These are phyloP conservation scores for Pseudogymnoascus sp. DNA, from an alignment of 2,329 filamentous ascomycete species.

Conservation along the genomic window DNA sequence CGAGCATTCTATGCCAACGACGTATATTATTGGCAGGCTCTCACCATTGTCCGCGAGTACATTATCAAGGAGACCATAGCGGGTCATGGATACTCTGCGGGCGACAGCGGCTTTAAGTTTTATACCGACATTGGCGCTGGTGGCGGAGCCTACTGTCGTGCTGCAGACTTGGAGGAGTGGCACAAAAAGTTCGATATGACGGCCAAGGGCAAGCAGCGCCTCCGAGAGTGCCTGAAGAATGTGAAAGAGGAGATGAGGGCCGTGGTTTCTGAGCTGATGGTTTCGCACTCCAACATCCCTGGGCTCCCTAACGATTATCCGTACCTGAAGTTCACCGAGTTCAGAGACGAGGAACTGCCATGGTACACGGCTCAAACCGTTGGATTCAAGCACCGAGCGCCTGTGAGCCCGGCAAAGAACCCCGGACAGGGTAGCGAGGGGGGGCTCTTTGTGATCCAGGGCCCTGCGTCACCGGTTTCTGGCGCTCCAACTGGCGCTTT, in stretches of 20 bases:
- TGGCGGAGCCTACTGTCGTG: conserved; percentile 16
- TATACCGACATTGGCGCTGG: conserved; percentile 19
- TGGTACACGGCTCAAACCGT: conserved; percentile 33
- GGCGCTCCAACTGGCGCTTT: background rate
- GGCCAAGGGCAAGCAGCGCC: conserved; percentile 13
- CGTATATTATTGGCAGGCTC: conserved; percentile 25
- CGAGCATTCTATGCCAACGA: conserved; percentile 22
- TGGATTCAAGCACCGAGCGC: background rate
- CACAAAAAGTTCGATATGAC: conserved; percentile 18
- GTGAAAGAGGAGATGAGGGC: conserved; percentile 17
- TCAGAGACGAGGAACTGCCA: conserved; percentile 52
- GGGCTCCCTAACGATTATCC: background rate
- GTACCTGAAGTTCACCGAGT: conserved; percentile 54
- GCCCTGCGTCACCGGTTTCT: background rate
- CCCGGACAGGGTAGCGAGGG: background rate
- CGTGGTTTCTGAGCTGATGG: conserved; percentile 16
- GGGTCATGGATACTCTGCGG: conserved; percentile 17
- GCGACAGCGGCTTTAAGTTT: conserved; percentile 22
- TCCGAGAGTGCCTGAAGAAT: conserved; percentile 11
- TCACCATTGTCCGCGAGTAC: conserved; percentile 21
- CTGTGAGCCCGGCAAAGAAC: background rate
- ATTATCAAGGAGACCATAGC: conserved; percentile 13
- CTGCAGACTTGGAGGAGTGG: conserved; percentile 14
- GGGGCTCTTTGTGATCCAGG: background rate
- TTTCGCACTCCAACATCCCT: conserved; percentile 7